Conservation (phyloP, 805 yeast genomes). For the Hagleromyces aurorensis region DNA sequence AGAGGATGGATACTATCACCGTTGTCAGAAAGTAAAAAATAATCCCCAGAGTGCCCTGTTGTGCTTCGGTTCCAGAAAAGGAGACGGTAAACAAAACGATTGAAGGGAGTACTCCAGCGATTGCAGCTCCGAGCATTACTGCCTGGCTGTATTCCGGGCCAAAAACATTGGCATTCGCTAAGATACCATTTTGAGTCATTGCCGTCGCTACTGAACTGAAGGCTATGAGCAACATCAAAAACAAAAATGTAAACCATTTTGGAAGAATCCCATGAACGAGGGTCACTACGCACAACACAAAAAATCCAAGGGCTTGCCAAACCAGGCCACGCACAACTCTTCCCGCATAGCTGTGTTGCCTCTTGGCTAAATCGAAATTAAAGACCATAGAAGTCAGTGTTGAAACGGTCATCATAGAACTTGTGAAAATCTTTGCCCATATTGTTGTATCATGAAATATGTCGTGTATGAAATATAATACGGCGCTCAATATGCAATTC, state of each 20-base stretch:
- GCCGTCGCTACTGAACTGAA: conserved; percentile 70
- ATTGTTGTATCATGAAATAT: conserved; percentile 40
- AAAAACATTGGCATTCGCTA: conserved; percentile 75
- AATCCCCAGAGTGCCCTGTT: conserved; percentile 19
- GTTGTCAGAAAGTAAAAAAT: conserved; percentile 34
- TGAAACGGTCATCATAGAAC: conserved; percentile 83
- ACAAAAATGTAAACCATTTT: conserved; percentile 31
- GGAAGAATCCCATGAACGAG: conserved; percentile 13
- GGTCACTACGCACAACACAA: conserved; percentile 40
- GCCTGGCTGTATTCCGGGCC: conserved; percentile 80
- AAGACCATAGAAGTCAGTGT: conserved; percentile 57
- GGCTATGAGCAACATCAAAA: conserved; percentile 56
- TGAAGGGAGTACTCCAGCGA: conserved; percentile 90
- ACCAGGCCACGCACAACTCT: conserved; percentile 56
- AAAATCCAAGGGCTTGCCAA: conserved; percentile 50
- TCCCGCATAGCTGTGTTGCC: conserved; percentile 47
- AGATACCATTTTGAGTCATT: conserved; percentile 78
- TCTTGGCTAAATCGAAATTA: conserved; percentile 55
- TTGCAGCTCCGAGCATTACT: conserved; percentile 89
- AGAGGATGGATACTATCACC: conserved; percentile 19
- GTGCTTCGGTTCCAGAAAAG: conserved; percentile 37
- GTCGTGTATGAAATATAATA: conserved; percentile 66
- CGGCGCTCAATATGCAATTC: conserved; percentile 85
- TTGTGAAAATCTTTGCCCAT: conserved; percentile 54
- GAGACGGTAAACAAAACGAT: conserved; percentile 42